phyloP scores from a whole-genome alignment of 2,329 filamentous ascomycete species.

The Sclerotinia minor region DNA sequence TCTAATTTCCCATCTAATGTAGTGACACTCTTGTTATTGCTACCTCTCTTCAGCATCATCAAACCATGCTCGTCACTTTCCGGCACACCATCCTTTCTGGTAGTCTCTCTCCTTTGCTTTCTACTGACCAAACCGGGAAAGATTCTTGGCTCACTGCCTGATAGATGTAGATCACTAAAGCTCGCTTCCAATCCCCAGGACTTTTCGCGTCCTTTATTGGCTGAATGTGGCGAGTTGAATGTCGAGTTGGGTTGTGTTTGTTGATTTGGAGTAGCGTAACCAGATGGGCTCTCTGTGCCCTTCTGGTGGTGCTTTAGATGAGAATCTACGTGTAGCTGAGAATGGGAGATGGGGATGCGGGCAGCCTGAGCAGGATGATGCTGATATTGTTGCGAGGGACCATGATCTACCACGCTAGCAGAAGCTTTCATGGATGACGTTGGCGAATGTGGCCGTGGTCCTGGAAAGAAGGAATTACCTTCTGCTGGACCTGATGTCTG shows the following conservation, averaged over 20 bases:
- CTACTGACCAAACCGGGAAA: conserved; percentile 67
- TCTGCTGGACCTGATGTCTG: conserved; percentile 32
- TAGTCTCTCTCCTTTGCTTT: conserved; percentile 37
- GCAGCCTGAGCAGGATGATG: conserved; percentile 41
- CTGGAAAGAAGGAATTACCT: conserved; percentile 35
- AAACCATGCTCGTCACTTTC: conserved; percentile 34
- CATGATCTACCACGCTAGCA: conserved; percentile 23
- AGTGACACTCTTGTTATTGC: conserved; percentile 1
- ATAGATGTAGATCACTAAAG: conserved; percentile 50
- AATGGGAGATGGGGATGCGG: conserved; percentile 36
- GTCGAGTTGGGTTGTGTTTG: conserved; percentile 15
- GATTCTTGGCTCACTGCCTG: conserved; percentile 64
- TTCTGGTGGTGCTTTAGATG: conserved; percentile 20
- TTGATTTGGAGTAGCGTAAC: conserved; percentile 27
- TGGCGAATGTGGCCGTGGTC: conserved; percentile 39
- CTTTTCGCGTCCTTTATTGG: conserved; percentile 40
- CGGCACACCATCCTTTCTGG: conserved; percentile 35
- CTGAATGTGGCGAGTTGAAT: conserved; percentile 31
- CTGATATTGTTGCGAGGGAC: conserved; percentile 34
- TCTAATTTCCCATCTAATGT: conserved; percentile 19
- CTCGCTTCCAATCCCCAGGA: conserved; percentile 44
- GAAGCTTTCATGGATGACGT: conserved; percentile 41
- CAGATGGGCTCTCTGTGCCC: conserved; percentile 27
- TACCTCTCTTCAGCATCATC: conserved; percentile 18
- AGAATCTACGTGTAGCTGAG: conserved; percentile 35